These are phyloP conservation scores for Apiospora marii DNA, from an alignment of 2,329 filamentous ascomycete genomes.

Conservation along the genomic window DNA sequence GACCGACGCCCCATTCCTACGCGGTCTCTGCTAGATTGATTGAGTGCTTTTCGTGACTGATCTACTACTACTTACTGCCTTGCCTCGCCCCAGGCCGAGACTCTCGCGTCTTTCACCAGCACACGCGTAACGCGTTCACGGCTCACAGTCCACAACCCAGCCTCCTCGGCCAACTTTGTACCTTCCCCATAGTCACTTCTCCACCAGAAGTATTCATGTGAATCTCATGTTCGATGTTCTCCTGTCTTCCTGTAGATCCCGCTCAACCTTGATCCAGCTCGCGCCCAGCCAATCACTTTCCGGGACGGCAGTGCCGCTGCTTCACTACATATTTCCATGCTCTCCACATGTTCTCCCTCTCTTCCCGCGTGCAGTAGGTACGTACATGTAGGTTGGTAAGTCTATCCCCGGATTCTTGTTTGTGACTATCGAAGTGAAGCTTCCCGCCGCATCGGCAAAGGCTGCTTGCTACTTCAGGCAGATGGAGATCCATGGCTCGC, in stretches of 20 bases:
- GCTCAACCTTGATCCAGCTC: background rate
- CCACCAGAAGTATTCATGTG: constrained; percentile 12
- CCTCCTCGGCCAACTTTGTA: background rate
- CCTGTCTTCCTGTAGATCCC: constrained; percentile 1
- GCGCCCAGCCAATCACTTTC: background rate
- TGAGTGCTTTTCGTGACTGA: constrained; percentile 3
- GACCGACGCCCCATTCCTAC: background rate
- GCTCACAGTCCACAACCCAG: constrained; percentile 1
- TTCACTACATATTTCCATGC: background rate
- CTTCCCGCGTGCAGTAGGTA: constrained; percentile 11
- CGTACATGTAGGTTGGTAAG: background rate
- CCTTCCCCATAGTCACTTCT: background rate
- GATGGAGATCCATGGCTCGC: background rate
- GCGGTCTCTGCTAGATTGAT: constrained; percentile 3
- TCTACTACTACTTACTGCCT: background rate
- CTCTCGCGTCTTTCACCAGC: background rate
- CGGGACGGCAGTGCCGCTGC: background rate
- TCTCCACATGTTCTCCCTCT: constrained; percentile 6
- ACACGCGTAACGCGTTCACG: background rate
- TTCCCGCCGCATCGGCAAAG: background rate
- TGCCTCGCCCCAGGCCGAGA: background rate
- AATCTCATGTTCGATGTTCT: constrained; percentile 1
- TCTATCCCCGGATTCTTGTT: constrained; percentile 6
- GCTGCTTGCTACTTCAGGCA: background rate
- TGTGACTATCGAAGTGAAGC: constrained; percentile 7